phyloP scores from a whole-genome alignment of 805 yeast genomes.

The Komagataella ulmi region DNA sequence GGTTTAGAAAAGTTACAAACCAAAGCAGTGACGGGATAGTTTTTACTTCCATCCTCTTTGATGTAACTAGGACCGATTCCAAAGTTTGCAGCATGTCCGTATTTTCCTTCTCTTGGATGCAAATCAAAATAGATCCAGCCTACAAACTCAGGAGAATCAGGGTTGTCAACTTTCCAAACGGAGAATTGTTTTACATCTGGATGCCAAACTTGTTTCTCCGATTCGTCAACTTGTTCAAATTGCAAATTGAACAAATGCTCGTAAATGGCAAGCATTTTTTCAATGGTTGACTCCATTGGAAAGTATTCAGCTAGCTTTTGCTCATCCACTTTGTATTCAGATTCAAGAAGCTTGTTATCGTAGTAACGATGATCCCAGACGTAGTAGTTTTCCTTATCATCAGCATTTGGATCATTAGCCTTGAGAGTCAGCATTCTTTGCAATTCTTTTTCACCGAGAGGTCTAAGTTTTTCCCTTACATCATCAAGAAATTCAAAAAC shows the following conservation, averaged over 20 bases:
- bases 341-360: conserved; percentile 51
- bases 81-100: conserved; percentile 83
- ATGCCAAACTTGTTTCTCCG: conserved; percentile 50
- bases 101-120: conserved; percentile 79
- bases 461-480: conserved; percentile 41
- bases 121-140: conserved; percentile 75
- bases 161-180: conserved; percentile 50
- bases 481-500: conserved; percentile 54
- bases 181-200: conserved; percentile 63
- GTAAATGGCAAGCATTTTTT: conserved; percentile 58
- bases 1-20: conserved; percentile 82
- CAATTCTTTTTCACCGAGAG: conserved; percentile 45
- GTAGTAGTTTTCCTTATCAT: conserved; percentile 25
- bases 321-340: conserved; percentile 59
- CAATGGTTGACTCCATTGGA: conserved; percentile 57
- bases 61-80: conserved; percentile 48
- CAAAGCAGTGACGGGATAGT: conserved; percentile 60
- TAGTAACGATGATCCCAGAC: conserved; percentile 70
- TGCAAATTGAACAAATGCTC: conserved; percentile 58
- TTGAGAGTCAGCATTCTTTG: conserved; percentile 36
- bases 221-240: conserved; percentile 34
- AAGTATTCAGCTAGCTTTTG: conserved; percentile 64
- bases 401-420: conserved; percentile 25
- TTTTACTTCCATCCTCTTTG: conserved; percentile 32
- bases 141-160: conserved; percentile 38